Evolutionary conservation across 2,329 filamentous ascomycete genomes (phyloP).

Genomic region (Magnaporthiopsis incrustans): DNA sequence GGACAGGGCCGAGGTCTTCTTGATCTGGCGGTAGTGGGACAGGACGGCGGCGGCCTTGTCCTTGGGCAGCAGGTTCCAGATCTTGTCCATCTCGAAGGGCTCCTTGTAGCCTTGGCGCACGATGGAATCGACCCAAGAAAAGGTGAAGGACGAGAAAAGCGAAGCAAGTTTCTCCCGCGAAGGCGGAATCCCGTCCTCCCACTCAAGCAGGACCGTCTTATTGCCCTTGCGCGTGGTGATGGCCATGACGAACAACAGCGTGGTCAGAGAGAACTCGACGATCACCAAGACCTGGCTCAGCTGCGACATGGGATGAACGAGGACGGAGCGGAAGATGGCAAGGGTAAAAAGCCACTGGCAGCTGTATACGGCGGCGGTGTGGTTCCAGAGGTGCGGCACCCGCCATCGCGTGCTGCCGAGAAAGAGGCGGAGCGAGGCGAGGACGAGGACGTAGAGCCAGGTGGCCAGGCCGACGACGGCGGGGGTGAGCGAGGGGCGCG

Average conservation of each 20-base stretch:
- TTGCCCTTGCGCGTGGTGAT: slow-evolving; percentile 86
- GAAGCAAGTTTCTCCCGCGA: slow-evolving; percentile 83
- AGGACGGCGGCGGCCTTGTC: slow-evolving; percentile 82
- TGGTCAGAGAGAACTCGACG: slow-evolving; percentile 65
- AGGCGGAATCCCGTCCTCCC: slow-evolving; percentile 81
- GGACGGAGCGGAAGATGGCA: slow-evolving; percentile 72
- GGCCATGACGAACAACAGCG: slow-evolving; percentile 67
- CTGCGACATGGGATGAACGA: slow-evolving; percentile 66
- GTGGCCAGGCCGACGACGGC: slow-evolving; percentile 60
- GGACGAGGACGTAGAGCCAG: slow-evolving; percentile 73
- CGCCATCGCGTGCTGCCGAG: slow-evolving; percentile 56
- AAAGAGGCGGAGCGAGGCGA: slow-evolving; percentile 66
- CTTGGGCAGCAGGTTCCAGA: slow-evolving; percentile 85
- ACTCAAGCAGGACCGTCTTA: slow-evolving; percentile 77
- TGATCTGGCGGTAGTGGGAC: slow-evolving; percentile 73
- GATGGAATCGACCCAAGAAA: slow-evolving; percentile 83
- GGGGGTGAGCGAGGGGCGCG: slow-evolving; percentile 46
- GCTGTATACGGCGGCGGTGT: slow-evolving; percentile 78
- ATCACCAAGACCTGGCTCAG: slow-evolving; percentile 58
- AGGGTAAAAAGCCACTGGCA: slow-evolving; percentile 72
- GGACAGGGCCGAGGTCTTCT: slow-evolving; percentile 71
- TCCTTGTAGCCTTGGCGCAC: slow-evolving; percentile 84
- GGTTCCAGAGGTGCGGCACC: slow-evolving; percentile 78
- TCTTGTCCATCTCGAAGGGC: slow-evolving; percentile 71
- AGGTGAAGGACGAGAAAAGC: slow-evolving; percentile 78